Percentiles rank a stretch among this genome's conserved stretches.
These are phyloP conservation scores for Xanthoparmelia taractica DNA, from an alignment of 495 filamentous ascomycete genomes.

Conservation along the genomic window DNA sequence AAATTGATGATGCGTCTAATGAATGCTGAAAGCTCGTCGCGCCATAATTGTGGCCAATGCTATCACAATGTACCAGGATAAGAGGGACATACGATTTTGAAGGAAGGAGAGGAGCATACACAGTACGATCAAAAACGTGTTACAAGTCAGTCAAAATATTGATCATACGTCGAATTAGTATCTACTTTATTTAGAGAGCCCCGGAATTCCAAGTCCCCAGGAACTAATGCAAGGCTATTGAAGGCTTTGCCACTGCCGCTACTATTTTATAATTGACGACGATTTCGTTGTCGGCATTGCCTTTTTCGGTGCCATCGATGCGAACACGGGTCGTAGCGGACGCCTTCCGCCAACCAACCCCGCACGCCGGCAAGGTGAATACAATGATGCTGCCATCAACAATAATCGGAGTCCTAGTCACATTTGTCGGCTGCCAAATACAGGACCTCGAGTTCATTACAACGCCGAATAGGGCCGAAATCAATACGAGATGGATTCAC, in stretches of 20 bases:
- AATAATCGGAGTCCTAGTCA: not conserved
- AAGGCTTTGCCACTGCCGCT: not conserved
- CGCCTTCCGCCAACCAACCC: not conserved
- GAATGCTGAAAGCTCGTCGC: too few relatives aligned
- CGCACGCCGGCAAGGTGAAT: not conserved
- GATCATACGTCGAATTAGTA: too few relatives aligned
- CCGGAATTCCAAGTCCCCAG: too few relatives aligned
- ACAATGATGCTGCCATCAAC: not conserved
- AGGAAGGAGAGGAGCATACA: too few relatives aligned
- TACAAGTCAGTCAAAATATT: too few relatives aligned
- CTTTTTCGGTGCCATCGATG: not conserved
- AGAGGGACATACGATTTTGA: too few relatives aligned
- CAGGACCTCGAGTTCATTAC: not conserved
- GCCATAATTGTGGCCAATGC: too few relatives aligned
- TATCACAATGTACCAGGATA: too few relatives aligned
- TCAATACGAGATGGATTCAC: not conserved
- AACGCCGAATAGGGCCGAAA: not conserved
- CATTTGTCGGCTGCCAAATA: not conserved
- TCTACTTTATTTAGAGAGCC: too few relatives aligned
- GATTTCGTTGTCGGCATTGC: not conserved
- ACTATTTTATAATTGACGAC: not conserved
- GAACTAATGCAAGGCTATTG: not conserved
- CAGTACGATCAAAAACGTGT: too few relatives aligned
- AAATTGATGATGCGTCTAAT: too few relatives aligned
- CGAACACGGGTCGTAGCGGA: not conserved